Evolutionary conservation across 768 basidiomycete genomes (phyloP).

Genomic region (Punctularia strigosozonata): DNA sequence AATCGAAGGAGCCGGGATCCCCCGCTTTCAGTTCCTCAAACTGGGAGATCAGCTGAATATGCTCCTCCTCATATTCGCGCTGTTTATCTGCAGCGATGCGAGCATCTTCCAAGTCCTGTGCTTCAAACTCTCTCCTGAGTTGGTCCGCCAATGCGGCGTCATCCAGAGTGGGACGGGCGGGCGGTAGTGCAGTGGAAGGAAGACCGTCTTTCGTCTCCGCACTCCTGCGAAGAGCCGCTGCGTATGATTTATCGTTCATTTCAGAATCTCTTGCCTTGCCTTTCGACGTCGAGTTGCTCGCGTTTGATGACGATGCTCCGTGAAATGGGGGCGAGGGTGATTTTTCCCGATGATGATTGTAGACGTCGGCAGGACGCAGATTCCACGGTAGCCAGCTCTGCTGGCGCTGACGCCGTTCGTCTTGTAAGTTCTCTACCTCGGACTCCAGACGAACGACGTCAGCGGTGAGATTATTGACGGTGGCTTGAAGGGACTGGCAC

Average conservation of each 20-base stretch:
- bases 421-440: slow-evolving; percentile 12
- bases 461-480: slow-evolving; percentile 8
- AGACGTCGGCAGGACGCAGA: too few species aligned
- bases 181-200: too few species aligned
- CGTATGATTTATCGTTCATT: slow-evolving; percentile 10
- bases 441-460: slow-evolving; percentile 13
- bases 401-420: neutral
- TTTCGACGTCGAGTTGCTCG: neutral
- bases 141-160: too few species aligned
- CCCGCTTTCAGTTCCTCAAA: slow-evolving; percentile 15
- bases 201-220: too few species aligned
- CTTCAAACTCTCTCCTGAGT: slow-evolving; percentile 9
- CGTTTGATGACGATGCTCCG: too few species aligned
- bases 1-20: slow-evolving; percentile 30
- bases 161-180: too few species aligned
- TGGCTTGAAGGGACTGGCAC: slow-evolving; percentile 15
- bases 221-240: slow-evolving; percentile 7
- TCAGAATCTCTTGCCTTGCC: slow-evolving; percentile 6
- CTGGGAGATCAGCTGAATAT: slow-evolving; percentile 24
- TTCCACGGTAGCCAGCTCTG: too few species aligned
- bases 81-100: slow-evolving; percentile 24
- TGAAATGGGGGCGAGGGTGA: too few species aligned
- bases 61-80: slow-evolving; percentile 27
- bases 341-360: too few species aligned
- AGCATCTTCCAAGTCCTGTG: too few species aligned